Percentiles rank a stretch among this genome's conserved stretches.
Conservation (phyloP, 768 basidiomycete genomes). For the Tubosaeta brunneosetosa region DNA sequence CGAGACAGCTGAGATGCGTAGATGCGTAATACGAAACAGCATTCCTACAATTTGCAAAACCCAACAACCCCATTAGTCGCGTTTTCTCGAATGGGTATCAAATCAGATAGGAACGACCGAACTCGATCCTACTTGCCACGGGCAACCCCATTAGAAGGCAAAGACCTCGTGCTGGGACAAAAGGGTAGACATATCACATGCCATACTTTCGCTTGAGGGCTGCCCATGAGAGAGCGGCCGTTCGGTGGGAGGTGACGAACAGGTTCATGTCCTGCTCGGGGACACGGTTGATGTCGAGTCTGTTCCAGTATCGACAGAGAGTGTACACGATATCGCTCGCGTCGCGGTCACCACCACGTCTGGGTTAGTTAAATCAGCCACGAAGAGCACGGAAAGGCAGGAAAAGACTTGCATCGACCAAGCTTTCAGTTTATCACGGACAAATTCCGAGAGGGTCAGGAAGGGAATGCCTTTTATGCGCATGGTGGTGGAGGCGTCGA, state of each 20-base stretch:
- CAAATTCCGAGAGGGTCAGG: constrained; percentile 79
- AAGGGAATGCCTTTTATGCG: constrained; percentile 70
- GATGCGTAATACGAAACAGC: constrained; percentile 21
- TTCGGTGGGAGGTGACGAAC: constrained; percentile 56
- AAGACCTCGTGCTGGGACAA: constrained; percentile 2
- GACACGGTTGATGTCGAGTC: constrained; percentile 81
- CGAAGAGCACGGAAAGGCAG: constrained; percentile 2
- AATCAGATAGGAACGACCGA: constrained; percentile 26
- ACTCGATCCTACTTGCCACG: constrained; percentile 2
- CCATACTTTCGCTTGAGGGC: constrained; percentile 74
- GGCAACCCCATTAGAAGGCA: not conserved
- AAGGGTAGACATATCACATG: constrained; percentile 32
- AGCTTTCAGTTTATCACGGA: constrained; percentile 77
- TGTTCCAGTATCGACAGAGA: constrained; percentile 73
- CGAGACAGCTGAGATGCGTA: constrained; percentile 4
- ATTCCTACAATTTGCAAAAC: constrained; percentile 16
- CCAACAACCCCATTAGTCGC: constrained; percentile 15
- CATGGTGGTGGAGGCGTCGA: constrained; percentile 66
- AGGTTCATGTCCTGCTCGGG: constrained; percentile 81
- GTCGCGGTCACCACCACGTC: constrained; percentile 66
- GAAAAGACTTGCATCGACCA: constrained; percentile 65
- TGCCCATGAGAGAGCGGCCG: constrained; percentile 68
- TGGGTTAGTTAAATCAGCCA: constrained; percentile 30
- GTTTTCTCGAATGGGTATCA: constrained; percentile 19
- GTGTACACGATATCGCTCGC: constrained; percentile 73